Base-by-base conservation (phyloP, 306 rosid genomes). In the Elaeagnus macrophylla region DNA sequence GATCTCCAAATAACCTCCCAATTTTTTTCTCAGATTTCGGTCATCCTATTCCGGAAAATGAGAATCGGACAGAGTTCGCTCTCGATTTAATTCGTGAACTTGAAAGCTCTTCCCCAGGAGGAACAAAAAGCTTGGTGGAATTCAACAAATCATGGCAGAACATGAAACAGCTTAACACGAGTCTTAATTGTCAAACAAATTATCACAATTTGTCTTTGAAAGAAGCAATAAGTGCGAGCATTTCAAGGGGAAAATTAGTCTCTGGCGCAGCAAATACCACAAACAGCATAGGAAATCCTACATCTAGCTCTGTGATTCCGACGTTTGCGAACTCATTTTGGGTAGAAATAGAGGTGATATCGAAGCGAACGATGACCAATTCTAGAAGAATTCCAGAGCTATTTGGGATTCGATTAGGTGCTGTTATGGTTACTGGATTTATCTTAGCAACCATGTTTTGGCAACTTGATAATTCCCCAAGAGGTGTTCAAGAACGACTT, bases 61-160 rank as follows among this genome's bases (percentile, higher is more conserved):
- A 91, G 41, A 91, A 91, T 75, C 67, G 86, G 6, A 87, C 99
- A 0, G 99, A 91, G 60, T 91, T 91, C 72, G 96, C 99, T 0
- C 82, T 91, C 15, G 99, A 91, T 67, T 61, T 85, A 2, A 84
- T 91, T 32, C 95, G 99, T 8, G 95, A 80, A 5, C 89, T 87
- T 1, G 99, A 91, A 61, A 89, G 93, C 36, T n/a, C n/a, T n/a
- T 84, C 95, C 0, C 71, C 85, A 0, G 96, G 93, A 3, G 99
- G 96, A 6, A 84, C 99, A 0, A 77, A 70, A 3, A 65, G 83
- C 59, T 67, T 91, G 8, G 95, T 82, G 1, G 99, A 91, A 52
- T 91, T 87, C 83, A 82, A 84, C 83, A 87, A 73, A 14, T 37
- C 95, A 9, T 91, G 99, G 99, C 83, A 84, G 50, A 74, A 20